phyloP scores from a whole-genome alignment of 106 monocot genomes.

The Acorus gramineus region DNA sequence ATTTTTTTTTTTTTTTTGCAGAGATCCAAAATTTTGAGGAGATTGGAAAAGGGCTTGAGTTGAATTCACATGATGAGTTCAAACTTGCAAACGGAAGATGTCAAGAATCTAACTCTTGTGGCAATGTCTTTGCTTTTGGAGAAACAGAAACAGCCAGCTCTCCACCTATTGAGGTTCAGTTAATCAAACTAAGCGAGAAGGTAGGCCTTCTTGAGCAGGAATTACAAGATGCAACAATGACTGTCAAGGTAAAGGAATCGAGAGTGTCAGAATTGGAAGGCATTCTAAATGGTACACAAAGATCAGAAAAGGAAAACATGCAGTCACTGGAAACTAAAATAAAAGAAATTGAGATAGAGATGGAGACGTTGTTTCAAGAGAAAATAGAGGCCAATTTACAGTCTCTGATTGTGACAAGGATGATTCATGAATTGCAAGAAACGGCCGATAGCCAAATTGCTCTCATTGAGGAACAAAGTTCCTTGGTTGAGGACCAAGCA shows the following conservation, averaged over 20 bases:
- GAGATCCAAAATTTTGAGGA: conserved; percentile 35
- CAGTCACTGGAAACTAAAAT: not conserved
- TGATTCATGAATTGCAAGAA: conserved; percentile 17
- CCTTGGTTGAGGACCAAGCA: conserved; percentile 17
- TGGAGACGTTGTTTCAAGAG: conserved; percentile 32
- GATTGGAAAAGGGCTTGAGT: conserved; percentile 19
- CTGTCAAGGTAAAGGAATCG: conserved; percentile 12
- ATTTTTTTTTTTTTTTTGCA: conserved; percentile 10
- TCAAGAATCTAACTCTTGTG: not conserved
- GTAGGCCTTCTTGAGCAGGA: conserved; percentile 20
- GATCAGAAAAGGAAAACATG: not conserved
- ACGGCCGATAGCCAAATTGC: conserved; percentile 21
- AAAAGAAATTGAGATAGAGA: conserved; percentile 23
- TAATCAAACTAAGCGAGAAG: conserved; percentile 12
- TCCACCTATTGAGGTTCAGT: conserved; percentile 11
- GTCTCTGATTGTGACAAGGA: conserved; percentile 27
- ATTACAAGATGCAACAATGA: conserved; percentile 17
- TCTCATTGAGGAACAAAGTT: conserved; percentile 41
- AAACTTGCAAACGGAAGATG: no score
- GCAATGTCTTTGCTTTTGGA: conserved; percentile 5
- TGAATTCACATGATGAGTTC: not conserved
- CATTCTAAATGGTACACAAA: conserved; percentile 1
- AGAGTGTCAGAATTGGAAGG: conserved; percentile 23
- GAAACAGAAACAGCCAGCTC: conserved; percentile 22
- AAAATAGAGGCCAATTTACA: conserved; percentile 43